Percentiles rank a stretch among this genome's conserved stretches.
Evolutionary conservation across 257 asterid species (phyloP).

Genomic region (Solanum raphanifolium): DNA sequence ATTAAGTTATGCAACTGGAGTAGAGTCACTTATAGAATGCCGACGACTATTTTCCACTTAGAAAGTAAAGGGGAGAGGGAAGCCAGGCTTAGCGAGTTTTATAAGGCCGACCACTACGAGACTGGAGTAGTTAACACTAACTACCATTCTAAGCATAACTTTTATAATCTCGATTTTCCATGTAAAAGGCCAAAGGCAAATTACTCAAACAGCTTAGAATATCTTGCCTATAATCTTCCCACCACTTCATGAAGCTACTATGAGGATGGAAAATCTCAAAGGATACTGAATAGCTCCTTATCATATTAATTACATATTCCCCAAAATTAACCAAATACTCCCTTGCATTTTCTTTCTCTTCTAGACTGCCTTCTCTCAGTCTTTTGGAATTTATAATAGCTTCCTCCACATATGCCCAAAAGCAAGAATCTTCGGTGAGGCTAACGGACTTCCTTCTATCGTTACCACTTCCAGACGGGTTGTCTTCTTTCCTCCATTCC

Average conservation of each 20-base stretch:
- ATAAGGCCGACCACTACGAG: no score
- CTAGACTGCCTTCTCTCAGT: conserved; percentile 9
- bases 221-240: conserved; percentile 7
- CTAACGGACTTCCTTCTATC: conserved; percentile 5
- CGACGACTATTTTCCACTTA: no score
- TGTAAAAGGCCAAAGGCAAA: not conserved
- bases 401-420: conserved; percentile 33
- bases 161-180: not conserved
- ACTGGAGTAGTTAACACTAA: not conserved
- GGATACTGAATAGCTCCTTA: conserved; percentile 8
- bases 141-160: not conserved
- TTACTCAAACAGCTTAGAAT: not conserved
- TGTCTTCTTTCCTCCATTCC: conserved; percentile 18
- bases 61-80: no score
- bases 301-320: conserved; percentile 7
- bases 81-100: no score
- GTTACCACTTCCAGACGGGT: not conserved
- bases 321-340: conserved; percentile 6
- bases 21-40: no score
- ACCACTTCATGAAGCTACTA: conserved; percentile 19
- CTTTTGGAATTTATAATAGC: conserved; percentile 10
- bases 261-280: conserved; percentile 5
- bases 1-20: not conserved
- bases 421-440: conserved; percentile 24
- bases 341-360: not conserved